Conservation (phyloP, 2,329 filamentous ascomycete species). For the Exophiala phaeomuriformis region DNA sequence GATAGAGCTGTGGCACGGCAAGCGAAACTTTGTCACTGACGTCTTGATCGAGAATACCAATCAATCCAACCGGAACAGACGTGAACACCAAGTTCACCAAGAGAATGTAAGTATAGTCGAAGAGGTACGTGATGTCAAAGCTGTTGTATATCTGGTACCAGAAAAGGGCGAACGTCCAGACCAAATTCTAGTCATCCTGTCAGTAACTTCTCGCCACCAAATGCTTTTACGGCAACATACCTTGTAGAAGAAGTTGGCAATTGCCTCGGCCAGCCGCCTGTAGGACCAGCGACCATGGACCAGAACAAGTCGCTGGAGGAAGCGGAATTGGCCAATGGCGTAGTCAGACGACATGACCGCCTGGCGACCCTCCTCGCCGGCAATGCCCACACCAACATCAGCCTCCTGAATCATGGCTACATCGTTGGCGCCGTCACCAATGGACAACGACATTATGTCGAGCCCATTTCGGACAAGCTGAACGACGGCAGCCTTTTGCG, state of each 20-base stretch:
- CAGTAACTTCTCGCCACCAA: constrained; percentile 7
- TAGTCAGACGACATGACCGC: constrained; percentile 96
- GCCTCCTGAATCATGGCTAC: constrained; percentile 98
- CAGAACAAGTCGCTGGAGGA: constrained; percentile 72
- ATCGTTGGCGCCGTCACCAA: constrained; percentile 91
- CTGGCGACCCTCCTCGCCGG: constrained; percentile 83
- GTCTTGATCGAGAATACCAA: constrained; percentile 95
- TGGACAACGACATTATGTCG: constrained; percentile 90
- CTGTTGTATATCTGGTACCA: constrained; percentile 96
- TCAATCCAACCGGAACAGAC: constrained; percentile 85
- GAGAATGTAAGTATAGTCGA: constrained; percentile 96
- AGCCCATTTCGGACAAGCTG: constrained; percentile 89
- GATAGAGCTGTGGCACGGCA: constrained; percentile 90
- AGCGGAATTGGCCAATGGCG: constrained; percentile 89
- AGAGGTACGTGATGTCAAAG: constrained; percentile 93
- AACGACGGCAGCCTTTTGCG: constrained; percentile 95
- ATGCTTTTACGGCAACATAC: constrained; percentile 35
- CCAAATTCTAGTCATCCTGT: constrained; percentile 62
- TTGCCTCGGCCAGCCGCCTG: constrained; percentile 80
- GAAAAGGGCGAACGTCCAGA: constrained; percentile 94
- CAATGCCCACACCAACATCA: constrained; percentile 92
- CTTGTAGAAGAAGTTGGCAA: constrained; percentile 99
- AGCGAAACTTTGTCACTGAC: constrained; percentile 90
- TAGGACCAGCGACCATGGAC: constrained; percentile 98
- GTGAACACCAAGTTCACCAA: constrained; percentile 97